Evolutionary conservation across 768 basidiomycete genomes (phyloP), one percentile per base, ranked within the genome.

Genomic region (Kwoniella mangroviensis): DNA sequence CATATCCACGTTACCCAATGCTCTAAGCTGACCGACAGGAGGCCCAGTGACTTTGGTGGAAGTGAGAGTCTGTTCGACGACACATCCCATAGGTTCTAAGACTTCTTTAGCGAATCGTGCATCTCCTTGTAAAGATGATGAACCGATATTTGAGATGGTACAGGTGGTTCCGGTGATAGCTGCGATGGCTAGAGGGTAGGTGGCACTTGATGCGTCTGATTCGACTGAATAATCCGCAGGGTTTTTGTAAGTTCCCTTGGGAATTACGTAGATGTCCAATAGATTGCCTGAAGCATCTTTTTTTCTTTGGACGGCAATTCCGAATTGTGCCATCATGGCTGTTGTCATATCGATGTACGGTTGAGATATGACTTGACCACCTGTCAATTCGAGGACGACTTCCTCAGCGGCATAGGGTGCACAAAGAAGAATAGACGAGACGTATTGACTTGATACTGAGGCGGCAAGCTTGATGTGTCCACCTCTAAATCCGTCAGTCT

Each of bases 341-440:
- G 97, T 91, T 10, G 97, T 98, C 97, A 98, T 98, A 85, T 99
- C 95, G 83, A 99, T 98, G 85, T 98, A 99, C 0, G 94, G 94
- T 84, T 98, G 96, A 5, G 94, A 97, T 81, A 99, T 98, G 79
- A 98, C 97, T 69, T 92, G 90, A 0, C 94, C 96, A 12, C 96
- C 97, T 0, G 89, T 91, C 71, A 99, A 88, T 84, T 97, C 91
- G 63, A 98, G 89, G 2, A 89, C 90, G 69, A 97, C 88, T n/a
- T 91, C 86, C 79, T 92, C 86, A 34, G 83, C 76, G 1, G 96
- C 94, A 79, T 98, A 99, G 1, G 96, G 97, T 0, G 97, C 95
- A 80, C 94, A 97, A 49, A 98, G 90, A 7, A 99, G 88, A 80
- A 98, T 93, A 10, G 94, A 95, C 4, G 94, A 97, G 43, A 98